Percentiles rank a stretch among this genome's conserved stretches.
These are phyloP conservation scores for Trichoderma sp. DNA, from an alignment of 2,329 filamentous ascomycete species.

Conservation along the genomic window DNA sequence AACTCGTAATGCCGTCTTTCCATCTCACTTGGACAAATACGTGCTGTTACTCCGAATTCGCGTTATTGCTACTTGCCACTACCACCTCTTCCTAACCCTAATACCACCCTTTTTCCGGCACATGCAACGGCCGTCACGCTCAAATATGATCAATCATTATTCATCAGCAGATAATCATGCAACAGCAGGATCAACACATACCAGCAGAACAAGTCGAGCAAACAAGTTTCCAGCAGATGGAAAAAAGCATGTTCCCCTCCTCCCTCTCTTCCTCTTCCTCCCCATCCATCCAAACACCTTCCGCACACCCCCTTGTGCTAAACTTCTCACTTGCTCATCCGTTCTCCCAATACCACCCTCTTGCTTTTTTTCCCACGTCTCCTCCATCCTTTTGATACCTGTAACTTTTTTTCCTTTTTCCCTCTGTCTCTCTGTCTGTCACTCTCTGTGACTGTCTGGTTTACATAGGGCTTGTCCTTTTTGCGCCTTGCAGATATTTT, in stretches of 20 bases:
- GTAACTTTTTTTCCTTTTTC: background rate
- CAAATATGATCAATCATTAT: conserved; percentile 10
- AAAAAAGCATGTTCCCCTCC: background rate
- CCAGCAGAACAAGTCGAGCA: background rate
- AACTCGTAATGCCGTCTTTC: background rate
- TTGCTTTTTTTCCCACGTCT: background rate
- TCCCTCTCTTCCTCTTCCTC: background rate
- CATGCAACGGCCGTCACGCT: background rate
- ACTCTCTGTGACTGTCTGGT: background rate
- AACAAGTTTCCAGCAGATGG: background rate
- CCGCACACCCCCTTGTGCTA: background rate
- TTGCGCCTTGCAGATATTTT: background rate
- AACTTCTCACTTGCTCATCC: background rate
- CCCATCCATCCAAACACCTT: background rate
- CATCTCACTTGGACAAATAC: background rate
- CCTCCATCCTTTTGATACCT: background rate
- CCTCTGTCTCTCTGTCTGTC: background rate
- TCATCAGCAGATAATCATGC: conserved; percentile 16
- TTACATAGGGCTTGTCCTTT: background rate
- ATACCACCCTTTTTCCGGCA: background rate
- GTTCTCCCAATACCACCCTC: background rate
- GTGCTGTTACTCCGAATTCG: background rate
- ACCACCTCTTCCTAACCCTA: background rate
- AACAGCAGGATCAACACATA: background rate
- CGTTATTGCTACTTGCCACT: background rate